Conservation (phyloP, 2,329 filamentous ascomycete genomes). For the Phaeosphaeriaceae sp. region DNA sequence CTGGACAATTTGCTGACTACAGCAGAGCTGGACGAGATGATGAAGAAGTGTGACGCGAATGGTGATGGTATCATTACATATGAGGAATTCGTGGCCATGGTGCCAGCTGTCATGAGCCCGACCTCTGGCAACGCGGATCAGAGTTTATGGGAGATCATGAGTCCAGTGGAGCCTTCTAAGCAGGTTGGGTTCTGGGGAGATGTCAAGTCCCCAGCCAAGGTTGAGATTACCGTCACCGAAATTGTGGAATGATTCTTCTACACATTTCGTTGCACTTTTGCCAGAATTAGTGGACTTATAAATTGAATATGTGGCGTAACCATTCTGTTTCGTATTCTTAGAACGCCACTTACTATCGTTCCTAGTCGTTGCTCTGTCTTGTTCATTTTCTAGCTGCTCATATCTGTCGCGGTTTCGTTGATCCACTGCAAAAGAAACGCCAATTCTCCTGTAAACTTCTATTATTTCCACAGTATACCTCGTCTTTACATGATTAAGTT, state of each 20-base stretch:
- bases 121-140: not conserved
- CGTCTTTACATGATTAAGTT: too few relatives aligned
- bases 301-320: too few relatives aligned
- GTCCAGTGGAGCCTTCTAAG: conserved; percentile 8
- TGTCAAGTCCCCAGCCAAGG: not conserved
- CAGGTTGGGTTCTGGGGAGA: conserved; percentile 4
- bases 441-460: too few relatives aligned
- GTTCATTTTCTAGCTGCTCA: too few relatives aligned
- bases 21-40: conserved; percentile 4
- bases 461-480: too few relatives aligned
- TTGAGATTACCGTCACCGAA: not conserved
- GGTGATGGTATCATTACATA: conserved; percentile 11
- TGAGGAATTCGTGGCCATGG: conserved; percentile 14
- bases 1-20: conserved; percentile 10
- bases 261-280: too few relatives aligned
- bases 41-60: conserved; percentile 10
- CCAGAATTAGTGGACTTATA: too few relatives aligned
- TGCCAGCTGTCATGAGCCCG: conserved; percentile 6
- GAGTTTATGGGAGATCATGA: conserved; percentile 14
- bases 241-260: not conserved
- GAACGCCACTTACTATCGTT: too few relatives aligned
- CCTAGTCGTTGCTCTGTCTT: too few relatives aligned
- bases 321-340: too few relatives aligned
- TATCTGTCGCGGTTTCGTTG: too few relatives aligned
- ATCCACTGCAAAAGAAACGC: too few relatives aligned